Conservation (phyloP, 495 filamentous ascomycete genomes). For the Xeromyces bisporus region DNA sequence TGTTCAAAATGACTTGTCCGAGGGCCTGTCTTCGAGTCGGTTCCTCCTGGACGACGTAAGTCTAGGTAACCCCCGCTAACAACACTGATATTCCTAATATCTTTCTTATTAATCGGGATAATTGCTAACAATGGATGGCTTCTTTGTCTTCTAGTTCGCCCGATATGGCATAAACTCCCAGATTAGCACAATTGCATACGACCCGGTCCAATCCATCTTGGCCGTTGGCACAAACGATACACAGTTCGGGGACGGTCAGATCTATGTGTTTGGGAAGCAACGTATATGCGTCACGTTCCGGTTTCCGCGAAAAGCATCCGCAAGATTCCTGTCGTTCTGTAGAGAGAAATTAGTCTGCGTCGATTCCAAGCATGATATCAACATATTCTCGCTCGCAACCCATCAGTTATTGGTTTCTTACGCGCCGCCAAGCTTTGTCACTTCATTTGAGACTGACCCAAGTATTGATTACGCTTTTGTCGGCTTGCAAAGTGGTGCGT, state of each 20-base stretch:
- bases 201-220: conserved; percentile 82
- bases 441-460: conserved; percentile 59
- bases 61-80: conserved; percentile 4
- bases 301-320: conserved; percentile 47
- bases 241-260: conserved; percentile 57
- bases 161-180: conserved; percentile 82
- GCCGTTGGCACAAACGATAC: conserved; percentile 83
- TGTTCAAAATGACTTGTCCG: conserved; percentile 77
- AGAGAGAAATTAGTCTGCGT: conserved; percentile 66
- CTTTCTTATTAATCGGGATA: conserved; percentile 6
- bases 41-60: conserved; percentile 70
- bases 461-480: conserved; percentile 83
- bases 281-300: conserved; percentile 55
- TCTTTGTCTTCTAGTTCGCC: conserved; percentile 33
- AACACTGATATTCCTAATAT: too few species aligned
- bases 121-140: too few species aligned
- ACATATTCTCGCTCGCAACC: conserved; percentile 57
- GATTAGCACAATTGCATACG: conserved; percentile 68
- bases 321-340: conserved; percentile 56
- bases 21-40: conserved; percentile 50
- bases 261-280: conserved; percentile 79
- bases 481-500: conserved; percentile 49
- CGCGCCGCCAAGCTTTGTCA: conserved; percentile 55
- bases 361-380: conserved; percentile 69
- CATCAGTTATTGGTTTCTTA: conserved; percentile 41